Conservation (phyloP, 2,329 filamentous ascomycete genomes). For the Aspergillus thermomutatus region DNA sequence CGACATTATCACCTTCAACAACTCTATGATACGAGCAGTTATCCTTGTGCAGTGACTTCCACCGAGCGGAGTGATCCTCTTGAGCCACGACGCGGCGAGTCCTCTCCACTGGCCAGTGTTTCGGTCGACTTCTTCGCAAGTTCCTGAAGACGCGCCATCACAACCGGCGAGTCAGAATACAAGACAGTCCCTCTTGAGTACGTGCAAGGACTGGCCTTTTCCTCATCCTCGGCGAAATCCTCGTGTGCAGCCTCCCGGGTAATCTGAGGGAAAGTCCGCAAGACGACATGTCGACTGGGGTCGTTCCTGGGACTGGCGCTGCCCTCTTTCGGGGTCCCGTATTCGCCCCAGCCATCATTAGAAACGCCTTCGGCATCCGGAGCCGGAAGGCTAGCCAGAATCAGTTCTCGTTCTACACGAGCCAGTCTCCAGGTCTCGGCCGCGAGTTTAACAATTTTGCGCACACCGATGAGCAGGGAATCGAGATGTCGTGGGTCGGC, state of each 20-base stretch:
- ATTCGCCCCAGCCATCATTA: slow-evolving; percentile 39
- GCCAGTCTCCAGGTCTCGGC: slow-evolving; percentile 59
- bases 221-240: slow-evolving; percentile 45
- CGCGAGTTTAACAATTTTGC: slow-evolving; percentile 56
- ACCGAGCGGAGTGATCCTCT: slow-evolving; percentile 10
- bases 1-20: neutral
- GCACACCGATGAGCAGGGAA: slow-evolving; percentile 48
- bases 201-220: slow-evolving; percentile 43
- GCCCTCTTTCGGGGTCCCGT: slow-evolving; percentile 22
- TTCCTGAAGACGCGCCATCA: slow-evolving; percentile 40
- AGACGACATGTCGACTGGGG: slow-evolving; percentile 42
- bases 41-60: neutral
- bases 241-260: slow-evolving; percentile 50
- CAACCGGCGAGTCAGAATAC: slow-evolving; percentile 47
- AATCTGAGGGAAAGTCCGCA: slow-evolving; percentile 53
- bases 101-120: slow-evolving; percentile 7
- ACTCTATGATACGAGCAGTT: neutral
- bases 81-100: slow-evolving; percentile 10
- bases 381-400: slow-evolving; percentile 50
- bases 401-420: slow-evolving; percentile 55
- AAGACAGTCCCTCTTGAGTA: slow-evolving; percentile 50
- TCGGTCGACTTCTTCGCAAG: slow-evolving; percentile 31
- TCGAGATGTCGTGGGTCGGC: slow-evolving; percentile 51
- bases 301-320: slow-evolving; percentile 13
- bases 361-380: slow-evolving; percentile 32